These are phyloP conservation scores for Annulohypoxylon truncatum DNA, from an alignment of 2,329 filamentous ascomycete species.

Conservation along the genomic window DNA sequence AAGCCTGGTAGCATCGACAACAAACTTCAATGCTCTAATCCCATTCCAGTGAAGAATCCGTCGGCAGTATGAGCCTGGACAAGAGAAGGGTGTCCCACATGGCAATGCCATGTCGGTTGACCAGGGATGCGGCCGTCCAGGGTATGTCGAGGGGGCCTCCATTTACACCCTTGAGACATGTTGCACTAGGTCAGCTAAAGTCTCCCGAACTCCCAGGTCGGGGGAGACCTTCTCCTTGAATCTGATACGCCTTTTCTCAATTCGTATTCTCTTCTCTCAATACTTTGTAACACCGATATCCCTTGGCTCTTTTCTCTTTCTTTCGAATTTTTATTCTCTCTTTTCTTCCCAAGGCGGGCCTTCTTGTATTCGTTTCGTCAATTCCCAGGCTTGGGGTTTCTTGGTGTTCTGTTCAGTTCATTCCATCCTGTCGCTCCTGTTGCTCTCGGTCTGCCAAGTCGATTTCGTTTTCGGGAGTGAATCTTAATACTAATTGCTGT, in stretches of 20 bases:
- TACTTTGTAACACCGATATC: slow-evolving; percentile 34
- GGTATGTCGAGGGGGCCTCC: slow-evolving; percentile 31
- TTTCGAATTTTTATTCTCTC: slow-evolving; percentile 29
- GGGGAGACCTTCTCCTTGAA: slow-evolving; percentile 33
- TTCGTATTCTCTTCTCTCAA: slow-evolving; percentile 35
- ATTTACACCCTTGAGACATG: slow-evolving; percentile 41
- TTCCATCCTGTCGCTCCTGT: slow-evolving; percentile 40
- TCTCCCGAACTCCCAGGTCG: slow-evolving; percentile 30
- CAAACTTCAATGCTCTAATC: background rate
- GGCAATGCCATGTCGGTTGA: slow-evolving; percentile 19
- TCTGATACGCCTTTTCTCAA: slow-evolving; percentile 37
- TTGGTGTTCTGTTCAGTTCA: slow-evolving; percentile 32
- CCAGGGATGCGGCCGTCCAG: slow-evolving; percentile 27
- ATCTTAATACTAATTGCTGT: slow-evolving; percentile 25
- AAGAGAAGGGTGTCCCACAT: slow-evolving; percentile 14
- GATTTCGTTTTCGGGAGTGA: slow-evolving; percentile 18
- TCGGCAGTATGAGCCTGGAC: slow-evolving; percentile 3
- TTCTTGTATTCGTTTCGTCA: slow-evolving; percentile 45
- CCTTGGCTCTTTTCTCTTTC: slow-evolving; percentile 35
- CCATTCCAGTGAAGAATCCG: slow-evolving; percentile 1
- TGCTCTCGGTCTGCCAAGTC: slow-evolving; percentile 32
- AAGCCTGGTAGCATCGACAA: background rate
- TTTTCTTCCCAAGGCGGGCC: slow-evolving; percentile 45
- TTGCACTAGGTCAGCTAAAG: slow-evolving; percentile 38
- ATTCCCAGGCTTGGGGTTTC: slow-evolving; percentile 41